Evolutionary conservation across 768 basidiomycete genomes (phyloP), one percentile per base, ranked within the genome.

Genomic region (Naganishia onofrii): DNA sequence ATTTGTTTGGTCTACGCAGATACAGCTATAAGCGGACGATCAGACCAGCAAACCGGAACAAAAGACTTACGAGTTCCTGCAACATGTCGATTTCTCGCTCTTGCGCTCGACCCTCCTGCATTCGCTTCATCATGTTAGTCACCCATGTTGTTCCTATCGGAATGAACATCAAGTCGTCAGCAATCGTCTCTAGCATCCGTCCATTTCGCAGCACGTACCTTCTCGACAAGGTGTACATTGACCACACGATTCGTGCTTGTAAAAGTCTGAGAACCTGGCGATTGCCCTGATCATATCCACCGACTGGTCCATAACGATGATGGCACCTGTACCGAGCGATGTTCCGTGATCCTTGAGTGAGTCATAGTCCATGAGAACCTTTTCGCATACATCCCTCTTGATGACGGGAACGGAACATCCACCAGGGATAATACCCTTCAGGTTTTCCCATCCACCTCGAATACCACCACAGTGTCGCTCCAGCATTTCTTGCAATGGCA

Each of bases 101-200:
- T 77, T 94, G 91, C 0, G 89, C 91, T 13, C 94, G 87, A 2
- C 95, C 95, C 77, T 91, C 90, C 21, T 90, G 92, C 85, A 99
- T 87, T 56, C 95, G 89, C 80, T 92, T 87, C 95, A 99, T 99
- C 93, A 98, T 97, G 82, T 97, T 95, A 87, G 90, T 92, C 91
- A 99, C 92, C 95, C 95, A 98, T 0, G 93, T 96, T 1, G 95
- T 98, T 44, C 93, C 93, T 54, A n/a, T 17, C 5, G 29, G 26
- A n/a, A n/a, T 26, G 23, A 34, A 6, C n/a, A 26, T n/a, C 48
- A 51, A 51, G 12, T n/a, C 23, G 19, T 32, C 65, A 52, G 65
- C 8, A 52, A 34, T 12, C 48, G 2, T 28, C 48, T 26, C 12
- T 23, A n/a, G 77, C 93, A 91, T 72, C 92, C 84, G 10, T 19